Conservation (phyloP, 164 flowering plant species). For the Nelumbo lutea region DNA sequence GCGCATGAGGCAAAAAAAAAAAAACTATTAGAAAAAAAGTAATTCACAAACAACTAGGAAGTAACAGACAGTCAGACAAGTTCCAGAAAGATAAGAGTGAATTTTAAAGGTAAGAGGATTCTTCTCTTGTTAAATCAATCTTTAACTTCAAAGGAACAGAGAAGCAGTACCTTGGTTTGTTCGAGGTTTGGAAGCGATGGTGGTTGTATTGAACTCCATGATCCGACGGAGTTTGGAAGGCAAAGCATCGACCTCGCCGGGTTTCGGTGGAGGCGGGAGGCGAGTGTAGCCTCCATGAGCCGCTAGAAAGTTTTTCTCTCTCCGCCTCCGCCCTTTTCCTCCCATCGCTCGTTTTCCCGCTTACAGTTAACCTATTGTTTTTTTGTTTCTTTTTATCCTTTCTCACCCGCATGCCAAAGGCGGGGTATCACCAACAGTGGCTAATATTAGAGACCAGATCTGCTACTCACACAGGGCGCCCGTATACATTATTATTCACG, state of each 20-base stretch:
- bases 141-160: no score
- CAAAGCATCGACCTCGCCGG: slow-evolving; percentile 53
- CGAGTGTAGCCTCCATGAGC: slow-evolving; percentile 67
- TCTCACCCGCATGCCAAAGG: no score
- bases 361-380: neutral
- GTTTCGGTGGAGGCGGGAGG: slow-evolving; percentile 84
- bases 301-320: slow-evolving; percentile 78
- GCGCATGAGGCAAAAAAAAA: neutral
- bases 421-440: no score
- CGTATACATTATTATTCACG: no score
- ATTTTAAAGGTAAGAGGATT: no score
- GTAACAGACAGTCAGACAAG: slow-evolving; percentile 2
- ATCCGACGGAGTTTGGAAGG: slow-evolving; percentile 74
- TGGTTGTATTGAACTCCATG: slow-evolving; percentile 25
- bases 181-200: slow-evolving; percentile 3
- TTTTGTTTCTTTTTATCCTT: no score
- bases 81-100: no score
- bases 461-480: no score
- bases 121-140: no score
- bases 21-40: neutral
- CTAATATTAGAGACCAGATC: no score
- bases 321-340: slow-evolving; percentile 67
- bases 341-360: slow-evolving; percentile 45
- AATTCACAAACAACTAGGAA: neutral
- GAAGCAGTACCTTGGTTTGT: slow-evolving; percentile 6